Base-by-base conservation (phyloP, 441 rosid genomes). In the Erysimum pusillum region DNA sequence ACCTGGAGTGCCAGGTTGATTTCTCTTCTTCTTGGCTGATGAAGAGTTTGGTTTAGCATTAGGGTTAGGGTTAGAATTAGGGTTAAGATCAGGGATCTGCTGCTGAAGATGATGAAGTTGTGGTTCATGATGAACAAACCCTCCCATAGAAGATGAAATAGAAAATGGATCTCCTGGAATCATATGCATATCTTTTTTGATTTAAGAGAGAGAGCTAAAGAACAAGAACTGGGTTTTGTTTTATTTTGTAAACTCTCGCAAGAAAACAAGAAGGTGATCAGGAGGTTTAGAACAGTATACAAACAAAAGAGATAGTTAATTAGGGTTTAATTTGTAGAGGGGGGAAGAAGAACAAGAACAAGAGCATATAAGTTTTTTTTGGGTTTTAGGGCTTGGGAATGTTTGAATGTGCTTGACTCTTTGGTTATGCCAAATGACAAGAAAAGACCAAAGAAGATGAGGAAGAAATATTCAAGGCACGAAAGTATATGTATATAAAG, bases 151-250 rank as follows among this genome's bases (percentile, higher is more conserved):
- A 79, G 89, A 64, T 32, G 91, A 83, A 15, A 83, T 46, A 17
- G 88, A 81, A 74, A 89, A 89, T 41, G 84, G 81, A 80, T 87
- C 92, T 67, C 94, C 94, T 71, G 97, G 83, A 87, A 94, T 86
- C 88, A 87, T 87, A 80, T 87, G 82, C 84, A 82, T 67, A 38
- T 15, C 49, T 78, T 39, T 73, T 53, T 58, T 57, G 61, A 45
- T 20, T 65, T 38, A 45, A 53, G 69, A 36, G 67, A 68, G 73
- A 76, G 61, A n/a, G n/a, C 56, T 77, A 67, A 68, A 70, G 82
- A 82, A 73, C 79, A 78, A 77, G 13, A 63, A 63, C 52, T 61
- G 18, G 53, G 74, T 67, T 73, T 73, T 67, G 53, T 48, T 57
- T 78, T 48, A 25, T 52, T 56, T 48, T 32, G 72, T 68, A 74